Base-by-base conservation (phyloP, 1,284 basidiomycete genomes). In the Apiotrichum mycotoxinovorans region DNA sequence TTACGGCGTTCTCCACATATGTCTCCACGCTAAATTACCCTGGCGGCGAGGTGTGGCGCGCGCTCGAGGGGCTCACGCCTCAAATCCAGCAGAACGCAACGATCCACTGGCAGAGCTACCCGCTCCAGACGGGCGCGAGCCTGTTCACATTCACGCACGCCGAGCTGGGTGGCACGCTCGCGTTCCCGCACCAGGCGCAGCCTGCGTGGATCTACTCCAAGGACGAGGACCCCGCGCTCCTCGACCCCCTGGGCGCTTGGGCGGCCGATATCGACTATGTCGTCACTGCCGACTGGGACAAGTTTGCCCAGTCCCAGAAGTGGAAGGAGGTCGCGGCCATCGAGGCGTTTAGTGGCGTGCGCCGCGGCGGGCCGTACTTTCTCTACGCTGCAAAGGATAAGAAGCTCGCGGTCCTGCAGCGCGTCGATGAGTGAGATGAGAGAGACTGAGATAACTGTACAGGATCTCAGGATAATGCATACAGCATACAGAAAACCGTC, bases 21-120 rank as follows among this genome's bases (percentile, higher is more conserved):
- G 79, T 87, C 1, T 91, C 89, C 4, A 80, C 82, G 41, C 72
- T 74, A 52, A 98, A 98, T 75, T 98, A 98, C 69, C 93, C 95
- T 0, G 95, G 95, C 2, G 95, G 95, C 0, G 74, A 81, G 8
- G 89, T 92, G 0, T 79, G 96, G 51, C 68, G 71, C 4, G 66
- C 72, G 0, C 83, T 95, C 62, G 88, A 95, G n/a, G n/a, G n/a
- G n/a, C n/a, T n/a, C 63, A 64, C 75, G 38, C 71, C 76, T 27
- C 81, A 17, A 27, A 50, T 58, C 25, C 56, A 51, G 27, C 43
- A 50, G 26, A 34, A 30, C 26, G 66, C 67, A 7, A 65, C 63
- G 1, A 64, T 78, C 43, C 71, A 76, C 56, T 70, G 74, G 41
- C 71, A 68, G 15, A 67, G 70, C 4, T 66, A 69, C 30, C 70